Percentiles rank a stretch among this genome's conserved stretches.
Evolutionary conservation across 441 rosid species (phyloP).

Genomic region (Pelargonium exstipulatum): DNA sequence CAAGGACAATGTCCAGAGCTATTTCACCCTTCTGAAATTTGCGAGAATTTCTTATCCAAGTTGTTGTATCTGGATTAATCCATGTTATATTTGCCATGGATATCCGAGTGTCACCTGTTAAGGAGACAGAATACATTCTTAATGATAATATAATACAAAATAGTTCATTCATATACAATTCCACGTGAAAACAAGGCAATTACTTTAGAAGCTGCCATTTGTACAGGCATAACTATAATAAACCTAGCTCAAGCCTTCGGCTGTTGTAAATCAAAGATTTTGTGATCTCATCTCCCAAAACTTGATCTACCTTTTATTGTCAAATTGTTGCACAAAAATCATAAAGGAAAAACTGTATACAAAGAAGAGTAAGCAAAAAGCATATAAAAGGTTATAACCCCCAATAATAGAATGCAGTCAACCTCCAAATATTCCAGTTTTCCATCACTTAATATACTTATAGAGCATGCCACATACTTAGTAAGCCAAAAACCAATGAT

Average conservation of each 20-base stretch:
- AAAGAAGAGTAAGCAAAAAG: not conserved
- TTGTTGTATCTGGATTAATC: constrained; percentile 59
- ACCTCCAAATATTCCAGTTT: not conserved
- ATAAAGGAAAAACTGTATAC: not conserved
- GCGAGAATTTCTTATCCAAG: constrained; percentile 63
- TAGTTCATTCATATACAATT: not conserved
- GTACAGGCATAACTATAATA: not conserved
- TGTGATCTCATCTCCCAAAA: too few species aligned
- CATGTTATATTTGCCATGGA: constrained; percentile 61
- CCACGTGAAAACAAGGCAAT: not conserved
- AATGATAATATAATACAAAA: not conserved
- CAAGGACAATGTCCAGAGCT: constrained; percentile 67
- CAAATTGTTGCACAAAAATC: too few species aligned
- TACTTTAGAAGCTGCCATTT: not conserved
- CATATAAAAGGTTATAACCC: not conserved
- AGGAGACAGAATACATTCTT: constrained; percentile 18
- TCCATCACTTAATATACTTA: not conserved
- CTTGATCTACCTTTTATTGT: too few species aligned
- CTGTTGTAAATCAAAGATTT: too few species aligned
- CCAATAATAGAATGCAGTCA: not conserved
- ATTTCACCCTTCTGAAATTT: constrained; percentile 55
- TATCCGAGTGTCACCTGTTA: constrained; percentile 79
- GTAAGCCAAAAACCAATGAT: not conserved
- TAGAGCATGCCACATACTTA: not conserved
- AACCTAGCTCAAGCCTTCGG: not conserved